Conservation (phyloP, 768 basidiomycete genomes). For the Mycena olivaceomarginata region DNA sequence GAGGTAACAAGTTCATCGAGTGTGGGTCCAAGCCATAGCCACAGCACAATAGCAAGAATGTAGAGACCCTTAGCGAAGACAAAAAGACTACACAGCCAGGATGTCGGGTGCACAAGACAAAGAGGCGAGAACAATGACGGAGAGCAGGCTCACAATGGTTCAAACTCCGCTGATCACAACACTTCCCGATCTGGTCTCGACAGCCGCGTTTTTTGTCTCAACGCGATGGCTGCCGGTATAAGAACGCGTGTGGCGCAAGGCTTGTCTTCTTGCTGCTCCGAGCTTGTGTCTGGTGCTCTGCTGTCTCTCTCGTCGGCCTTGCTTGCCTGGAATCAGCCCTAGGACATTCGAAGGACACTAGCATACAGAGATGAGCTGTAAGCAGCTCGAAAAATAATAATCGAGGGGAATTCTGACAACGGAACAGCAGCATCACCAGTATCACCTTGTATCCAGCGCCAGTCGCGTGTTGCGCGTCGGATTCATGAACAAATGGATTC, state of each 20-base stretch:
- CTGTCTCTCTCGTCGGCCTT: not conserved
- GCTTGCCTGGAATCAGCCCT: not conserved
- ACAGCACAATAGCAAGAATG: not conserved
- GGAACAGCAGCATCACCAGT: not conserved
- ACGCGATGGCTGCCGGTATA: not conserved
- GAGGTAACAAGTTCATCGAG: too few relatives aligned
- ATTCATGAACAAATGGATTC: too few relatives aligned
- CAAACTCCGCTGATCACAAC: constrained; percentile 16
- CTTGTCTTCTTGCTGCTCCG: not conserved
- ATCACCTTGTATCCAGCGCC: not conserved
- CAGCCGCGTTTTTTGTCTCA: constrained; percentile 7
- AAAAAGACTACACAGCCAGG: not conserved
- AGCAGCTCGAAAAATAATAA: not conserved
- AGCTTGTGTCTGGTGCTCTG: too few relatives aligned
- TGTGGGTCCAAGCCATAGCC: too few relatives aligned
- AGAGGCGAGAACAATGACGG: not conserved
- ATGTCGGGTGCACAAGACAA: not conserved
- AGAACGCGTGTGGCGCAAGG: not conserved
- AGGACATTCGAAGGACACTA: too few relatives aligned
- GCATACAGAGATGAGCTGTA: not conserved
- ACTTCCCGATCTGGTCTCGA: not conserved
- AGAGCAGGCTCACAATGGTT: not conserved
- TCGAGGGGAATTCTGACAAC: not conserved
- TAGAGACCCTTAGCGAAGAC: not conserved
- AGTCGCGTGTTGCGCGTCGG: constrained; percentile 1